Conservation (phyloP, 139 green algal genomes). For the Micractinium sp. region DNA sequence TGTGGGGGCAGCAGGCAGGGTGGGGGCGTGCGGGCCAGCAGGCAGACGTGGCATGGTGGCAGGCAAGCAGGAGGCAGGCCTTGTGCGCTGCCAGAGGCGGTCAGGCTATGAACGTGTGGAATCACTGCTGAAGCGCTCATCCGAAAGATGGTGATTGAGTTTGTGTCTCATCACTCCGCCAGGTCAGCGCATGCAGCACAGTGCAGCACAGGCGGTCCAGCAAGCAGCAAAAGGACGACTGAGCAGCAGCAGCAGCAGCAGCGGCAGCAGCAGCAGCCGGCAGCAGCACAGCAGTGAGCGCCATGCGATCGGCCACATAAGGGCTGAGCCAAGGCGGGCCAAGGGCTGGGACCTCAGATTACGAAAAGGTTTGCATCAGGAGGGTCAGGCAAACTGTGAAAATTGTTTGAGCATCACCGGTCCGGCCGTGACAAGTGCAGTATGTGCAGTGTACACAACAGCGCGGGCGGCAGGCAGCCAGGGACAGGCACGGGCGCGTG, state of each 20-base stretch:
- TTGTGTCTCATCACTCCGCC: too few relatives aligned
- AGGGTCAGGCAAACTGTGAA: conserved; percentile 37
- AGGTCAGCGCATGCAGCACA: too few relatives aligned
- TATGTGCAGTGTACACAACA: neutral
- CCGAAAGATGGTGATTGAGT: conserved; percentile 48
- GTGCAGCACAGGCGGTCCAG: neutral
- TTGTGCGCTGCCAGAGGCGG: neutral
- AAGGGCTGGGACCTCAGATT: neutral
- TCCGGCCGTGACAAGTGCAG: neutral
- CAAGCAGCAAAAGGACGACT: neutral
- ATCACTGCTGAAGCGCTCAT: conserved; percentile 23
- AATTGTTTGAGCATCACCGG: neutral
- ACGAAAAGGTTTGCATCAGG: conserved; percentile 18
- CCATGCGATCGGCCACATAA: neutral
- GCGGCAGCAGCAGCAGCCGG: neutral
- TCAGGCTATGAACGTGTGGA: neutral
- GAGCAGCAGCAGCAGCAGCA: neutral
- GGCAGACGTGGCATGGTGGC: neutral
- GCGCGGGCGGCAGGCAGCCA: neutral
- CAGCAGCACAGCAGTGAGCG: neutral
- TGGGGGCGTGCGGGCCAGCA: neutral
- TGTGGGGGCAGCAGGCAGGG: too few relatives aligned
- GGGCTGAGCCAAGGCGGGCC: neutral
- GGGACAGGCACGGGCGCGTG: neutral
- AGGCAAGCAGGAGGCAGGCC: neutral